These are phyloP conservation scores for Trichoderma lentiforme DNA, from an alignment of 2,329 filamentous ascomycete species.

Conservation along the genomic window DNA sequence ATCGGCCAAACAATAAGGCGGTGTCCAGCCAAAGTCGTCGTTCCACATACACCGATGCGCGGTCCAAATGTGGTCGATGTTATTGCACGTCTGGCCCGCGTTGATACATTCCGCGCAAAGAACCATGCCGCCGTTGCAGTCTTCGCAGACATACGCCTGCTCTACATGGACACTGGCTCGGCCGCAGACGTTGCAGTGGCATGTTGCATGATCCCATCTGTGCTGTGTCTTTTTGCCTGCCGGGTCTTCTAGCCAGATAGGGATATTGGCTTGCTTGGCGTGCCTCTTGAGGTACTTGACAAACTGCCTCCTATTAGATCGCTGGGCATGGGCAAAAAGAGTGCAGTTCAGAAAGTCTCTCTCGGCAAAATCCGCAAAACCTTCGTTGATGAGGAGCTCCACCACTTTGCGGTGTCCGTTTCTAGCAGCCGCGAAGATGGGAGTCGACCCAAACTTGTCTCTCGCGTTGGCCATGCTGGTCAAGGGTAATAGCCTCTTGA, in stretches of 20 bases:
- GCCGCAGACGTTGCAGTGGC: constrained; percentile 15
- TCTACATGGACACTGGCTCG: background rate
- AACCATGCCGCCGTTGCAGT: constrained; percentile 7
- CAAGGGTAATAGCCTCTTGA: constrained; percentile 2
- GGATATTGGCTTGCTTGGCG: background rate
- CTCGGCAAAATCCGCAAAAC: constrained; percentile 1
- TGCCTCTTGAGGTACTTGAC: constrained; percentile 2
- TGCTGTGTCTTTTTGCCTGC: background rate
- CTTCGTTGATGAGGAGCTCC: background rate
- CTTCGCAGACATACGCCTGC: constrained; percentile 9
- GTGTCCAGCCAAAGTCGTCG: background rate
- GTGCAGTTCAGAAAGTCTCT: constrained; percentile 12
- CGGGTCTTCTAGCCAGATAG: background rate
- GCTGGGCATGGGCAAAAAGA: background rate
- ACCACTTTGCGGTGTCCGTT: constrained; percentile 15
- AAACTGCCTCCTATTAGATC: background rate
- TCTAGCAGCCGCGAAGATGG: constrained; percentile 13
- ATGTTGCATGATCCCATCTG: background rate
- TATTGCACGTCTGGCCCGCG: background rate
- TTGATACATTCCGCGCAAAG: constrained; percentile 16
- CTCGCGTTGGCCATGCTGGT: background rate
- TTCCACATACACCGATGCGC: constrained; percentile 5
- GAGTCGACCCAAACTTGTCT: constrained; percentile 17
- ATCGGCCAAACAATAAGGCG: background rate
- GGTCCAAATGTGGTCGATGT: constrained; percentile 11